Conservation (phyloP, 805 yeast genomes). For the Candida chauliodis region DNA sequence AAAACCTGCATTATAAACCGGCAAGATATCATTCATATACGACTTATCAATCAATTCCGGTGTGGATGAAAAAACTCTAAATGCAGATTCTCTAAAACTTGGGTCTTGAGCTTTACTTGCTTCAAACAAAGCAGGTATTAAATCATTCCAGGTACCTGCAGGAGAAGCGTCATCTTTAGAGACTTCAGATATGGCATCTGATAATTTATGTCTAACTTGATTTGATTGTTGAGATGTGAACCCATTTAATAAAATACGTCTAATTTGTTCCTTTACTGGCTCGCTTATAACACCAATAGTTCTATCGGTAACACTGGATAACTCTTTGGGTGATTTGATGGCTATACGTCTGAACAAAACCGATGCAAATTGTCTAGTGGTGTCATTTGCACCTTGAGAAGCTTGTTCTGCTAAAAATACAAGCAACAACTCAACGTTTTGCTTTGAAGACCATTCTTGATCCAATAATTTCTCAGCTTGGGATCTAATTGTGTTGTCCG, state of each 20-base stretch:
- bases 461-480: slow-evolving; percentile 74
- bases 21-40: slow-evolving; percentile 52
- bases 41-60: slow-evolving; percentile 72
- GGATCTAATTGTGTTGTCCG: slow-evolving; percentile 72
- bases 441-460: slow-evolving; percentile 68
- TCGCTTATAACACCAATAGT: slow-evolving; percentile 68
- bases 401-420: slow-evolving; percentile 82
- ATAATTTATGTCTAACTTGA: slow-evolving; percentile 81
- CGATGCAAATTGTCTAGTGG: slow-evolving; percentile 70
- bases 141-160: slow-evolving; percentile 69
- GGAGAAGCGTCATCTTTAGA: slow-evolving; percentile 62
- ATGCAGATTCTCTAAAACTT: slow-evolving; percentile 82
- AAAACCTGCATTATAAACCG: slow-evolving; percentile 78
- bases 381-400: slow-evolving; percentile 54
- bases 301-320: slow-evolving; percentile 65
- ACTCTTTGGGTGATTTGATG: slow-evolving; percentile 67
- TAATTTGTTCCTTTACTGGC: slow-evolving; percentile 57
- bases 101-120: slow-evolving; percentile 56
- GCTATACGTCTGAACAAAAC: slow-evolving; percentile 88
- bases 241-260: slow-evolving; percentile 67
- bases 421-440: slow-evolving; percentile 66
- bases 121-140: slow-evolving; percentile 68
- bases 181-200: slow-evolving; percentile 92
- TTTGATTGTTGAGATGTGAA: slow-evolving; percentile 66
- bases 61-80: slow-evolving; percentile 79